phyloP scores from a whole-genome alignment of 345 rosid species.

The Populus euphratica region DNA sequence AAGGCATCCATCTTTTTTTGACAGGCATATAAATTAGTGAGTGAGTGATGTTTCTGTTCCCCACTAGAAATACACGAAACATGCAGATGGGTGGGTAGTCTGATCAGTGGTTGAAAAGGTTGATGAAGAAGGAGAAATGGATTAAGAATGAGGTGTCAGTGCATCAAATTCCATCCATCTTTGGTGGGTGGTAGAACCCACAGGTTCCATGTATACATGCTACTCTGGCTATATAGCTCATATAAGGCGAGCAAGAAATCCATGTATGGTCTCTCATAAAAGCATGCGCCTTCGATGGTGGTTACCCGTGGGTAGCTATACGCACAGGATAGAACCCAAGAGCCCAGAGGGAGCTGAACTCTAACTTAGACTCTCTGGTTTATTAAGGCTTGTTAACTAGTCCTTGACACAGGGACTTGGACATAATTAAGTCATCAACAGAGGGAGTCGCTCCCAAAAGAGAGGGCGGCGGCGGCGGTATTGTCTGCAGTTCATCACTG shows the following conservation, averaged over 20 bases:
- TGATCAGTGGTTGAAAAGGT: neutral
- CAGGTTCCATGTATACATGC: neutral
- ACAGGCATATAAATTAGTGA: neutral
- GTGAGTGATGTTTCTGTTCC: neutral
- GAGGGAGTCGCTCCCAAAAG: neutral
- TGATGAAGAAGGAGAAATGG: neutral
- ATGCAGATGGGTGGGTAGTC: neutral
- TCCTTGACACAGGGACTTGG: neutral
- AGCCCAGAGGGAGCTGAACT: no score
- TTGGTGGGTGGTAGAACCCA: constrained; percentile 2
- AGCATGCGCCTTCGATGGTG: neutral
- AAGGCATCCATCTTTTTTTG: neutral
- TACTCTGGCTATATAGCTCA: neutral
- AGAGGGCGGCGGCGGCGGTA: neutral
- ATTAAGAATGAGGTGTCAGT: neutral
- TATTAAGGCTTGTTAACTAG: neutral
- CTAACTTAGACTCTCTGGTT: no score
- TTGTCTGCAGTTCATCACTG: neutral
- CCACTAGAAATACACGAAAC: neutral
- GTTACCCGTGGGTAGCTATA: no score
- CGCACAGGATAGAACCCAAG: no score
- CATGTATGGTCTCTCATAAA: neutral
- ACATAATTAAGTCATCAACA: no score
- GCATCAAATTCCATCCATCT: neutral
- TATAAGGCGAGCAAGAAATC: neutral